Conservation (phyloP, 2,329 filamentous ascomycete genomes). For the Beauveria sp. region DNA sequence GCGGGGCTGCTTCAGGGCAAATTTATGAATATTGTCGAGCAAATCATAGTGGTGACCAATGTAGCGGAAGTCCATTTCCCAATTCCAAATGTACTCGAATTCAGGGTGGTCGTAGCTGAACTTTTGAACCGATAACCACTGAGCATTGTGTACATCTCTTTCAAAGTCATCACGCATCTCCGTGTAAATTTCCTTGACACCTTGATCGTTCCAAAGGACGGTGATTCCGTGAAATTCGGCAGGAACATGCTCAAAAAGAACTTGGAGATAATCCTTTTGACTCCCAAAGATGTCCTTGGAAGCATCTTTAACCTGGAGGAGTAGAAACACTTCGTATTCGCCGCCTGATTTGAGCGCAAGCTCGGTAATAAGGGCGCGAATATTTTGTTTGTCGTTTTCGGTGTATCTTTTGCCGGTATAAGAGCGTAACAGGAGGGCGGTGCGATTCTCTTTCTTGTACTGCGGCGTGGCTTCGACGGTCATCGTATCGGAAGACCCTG, state of each 20-base stretch:
- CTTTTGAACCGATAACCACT: conserved; percentile 68
- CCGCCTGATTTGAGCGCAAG: conserved; percentile 68
- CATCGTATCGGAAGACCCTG: background rate
- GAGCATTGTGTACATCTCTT: conserved; percentile 48
- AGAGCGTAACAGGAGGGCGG: conserved; percentile 67
- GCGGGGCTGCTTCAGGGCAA: conserved; percentile 60
- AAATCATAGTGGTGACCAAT: conserved; percentile 79
- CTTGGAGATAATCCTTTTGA: conserved; percentile 48
- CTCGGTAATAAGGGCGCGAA: conserved; percentile 74
- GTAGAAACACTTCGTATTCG: conserved; percentile 71
- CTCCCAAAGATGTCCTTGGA: conserved; percentile 52
- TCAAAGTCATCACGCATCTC: conserved; percentile 56
- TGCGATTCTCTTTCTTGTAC: conserved; percentile 43
- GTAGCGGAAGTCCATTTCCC: conserved; percentile 76
- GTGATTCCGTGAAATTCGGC: conserved; percentile 63
- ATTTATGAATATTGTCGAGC: conserved; percentile 55
- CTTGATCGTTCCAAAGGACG: conserved; percentile 65
- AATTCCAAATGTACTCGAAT: conserved; percentile 80
- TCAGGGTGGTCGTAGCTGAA: conserved; percentile 70
- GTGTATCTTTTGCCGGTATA: conserved; percentile 71
- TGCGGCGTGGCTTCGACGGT: conserved; percentile 14
- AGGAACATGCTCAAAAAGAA: conserved; percentile 57
- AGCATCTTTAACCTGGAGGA: conserved; percentile 69
- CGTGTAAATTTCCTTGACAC: conserved; percentile 72
- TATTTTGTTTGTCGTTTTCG: conserved; percentile 69